phyloP scores from a whole-genome alignment of 352 stramenopile genomes.

The Thraustotheca clavata region DNA sequence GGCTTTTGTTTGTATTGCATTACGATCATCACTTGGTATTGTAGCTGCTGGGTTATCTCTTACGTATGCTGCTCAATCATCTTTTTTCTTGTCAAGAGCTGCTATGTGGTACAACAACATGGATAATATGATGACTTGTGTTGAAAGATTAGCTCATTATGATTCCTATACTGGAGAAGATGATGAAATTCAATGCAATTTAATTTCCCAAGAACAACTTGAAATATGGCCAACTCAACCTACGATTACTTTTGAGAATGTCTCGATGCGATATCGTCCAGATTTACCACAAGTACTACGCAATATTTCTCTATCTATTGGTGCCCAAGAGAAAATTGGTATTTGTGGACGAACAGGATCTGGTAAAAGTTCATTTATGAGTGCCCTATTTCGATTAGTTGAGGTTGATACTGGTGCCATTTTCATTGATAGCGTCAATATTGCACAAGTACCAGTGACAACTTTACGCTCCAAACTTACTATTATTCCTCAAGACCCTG shows the following conservation, averaged over 20 bases:
- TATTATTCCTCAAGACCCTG: constrained; percentile 73
- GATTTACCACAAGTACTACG: neutral
- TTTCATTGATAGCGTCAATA: constrained; percentile 65
- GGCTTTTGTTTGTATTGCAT: constrained; percentile 36
- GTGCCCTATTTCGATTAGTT: constrained; percentile 64
- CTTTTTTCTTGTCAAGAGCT: constrained; percentile 57
- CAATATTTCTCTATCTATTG: neutral
- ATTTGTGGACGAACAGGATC: constrained; percentile 40
- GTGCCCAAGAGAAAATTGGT: constrained; percentile 18
- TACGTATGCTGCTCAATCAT: constrained; percentile 78
- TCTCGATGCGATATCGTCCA: constrained; percentile 48
- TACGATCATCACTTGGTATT: constrained; percentile 40
- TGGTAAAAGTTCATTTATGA: constrained; percentile 68
- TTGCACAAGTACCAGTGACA: constrained; percentile 44
- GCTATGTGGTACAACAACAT: constrained; percentile 57
- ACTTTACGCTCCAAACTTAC: constrained; percentile 49
- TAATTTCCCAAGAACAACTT: constrained; percentile 11
- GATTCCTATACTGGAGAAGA: neutral
- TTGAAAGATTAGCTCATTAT: constrained; percentile 75
- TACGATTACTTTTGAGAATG: constrained; percentile 56
- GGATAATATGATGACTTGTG: constrained; percentile 92
- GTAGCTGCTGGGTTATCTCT: constrained; percentile 68
- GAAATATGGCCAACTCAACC: constrained; percentile 49
- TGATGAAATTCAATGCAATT: too few species aligned
- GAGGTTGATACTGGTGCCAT: constrained; percentile 51